These are phyloP conservation scores for Chrysanthemum seticuspe DNA, from an alignment of 129 eudicot species.

Conservation along the genomic window DNA sequence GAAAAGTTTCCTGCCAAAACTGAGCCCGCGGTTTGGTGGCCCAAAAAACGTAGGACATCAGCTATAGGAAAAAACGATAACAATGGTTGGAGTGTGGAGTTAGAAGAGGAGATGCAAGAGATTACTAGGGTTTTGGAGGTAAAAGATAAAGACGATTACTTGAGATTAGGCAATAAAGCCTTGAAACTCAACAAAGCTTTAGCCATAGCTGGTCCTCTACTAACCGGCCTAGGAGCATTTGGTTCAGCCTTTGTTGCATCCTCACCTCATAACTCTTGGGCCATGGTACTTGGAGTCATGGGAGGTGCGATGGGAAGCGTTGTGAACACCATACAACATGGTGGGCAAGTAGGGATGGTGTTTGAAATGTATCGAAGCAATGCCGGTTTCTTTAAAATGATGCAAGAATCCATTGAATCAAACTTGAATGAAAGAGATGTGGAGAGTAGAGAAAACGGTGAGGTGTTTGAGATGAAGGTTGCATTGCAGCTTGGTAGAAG, in stretches of 20 bases:
- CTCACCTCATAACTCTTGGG: no score
- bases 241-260: no score
- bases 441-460: no score
- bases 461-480: slow-evolving; percentile 39
- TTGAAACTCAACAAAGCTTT: slow-evolving; percentile 48
- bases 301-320: slow-evolving; percentile 65
- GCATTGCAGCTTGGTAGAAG: slow-evolving; percentile 83
- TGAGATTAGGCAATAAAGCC: slow-evolving; percentile 3
- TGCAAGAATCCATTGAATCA: slow-evolving; percentile 41
- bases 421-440: no score
- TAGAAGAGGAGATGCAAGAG: no score
- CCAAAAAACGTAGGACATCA: slow-evolving; percentile 29
- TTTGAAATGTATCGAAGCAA: slow-evolving; percentile 79
- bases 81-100: slow-evolving; percentile 53
- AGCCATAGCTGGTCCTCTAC: slow-evolving; percentile 53
- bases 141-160: no score
- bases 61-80: background rate
- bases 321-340: slow-evolving; percentile 68
- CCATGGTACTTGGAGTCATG: background rate
- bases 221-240: slow-evolving; percentile 15
- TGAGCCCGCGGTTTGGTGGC: slow-evolving; percentile 86
- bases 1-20: slow-evolving; percentile 60
- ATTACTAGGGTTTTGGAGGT: no score
- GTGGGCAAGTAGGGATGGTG: slow-evolving; percentile 97
- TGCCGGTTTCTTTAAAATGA: slow-evolving; percentile 71